A percentile compares a stretch with the other conserved stretches of the same genome.
These are phyloP conservation scores for Melanomma pulvis-pyrius DNA, from an alignment of 495 filamentous ascomycete species.

Conservation along the genomic window DNA sequence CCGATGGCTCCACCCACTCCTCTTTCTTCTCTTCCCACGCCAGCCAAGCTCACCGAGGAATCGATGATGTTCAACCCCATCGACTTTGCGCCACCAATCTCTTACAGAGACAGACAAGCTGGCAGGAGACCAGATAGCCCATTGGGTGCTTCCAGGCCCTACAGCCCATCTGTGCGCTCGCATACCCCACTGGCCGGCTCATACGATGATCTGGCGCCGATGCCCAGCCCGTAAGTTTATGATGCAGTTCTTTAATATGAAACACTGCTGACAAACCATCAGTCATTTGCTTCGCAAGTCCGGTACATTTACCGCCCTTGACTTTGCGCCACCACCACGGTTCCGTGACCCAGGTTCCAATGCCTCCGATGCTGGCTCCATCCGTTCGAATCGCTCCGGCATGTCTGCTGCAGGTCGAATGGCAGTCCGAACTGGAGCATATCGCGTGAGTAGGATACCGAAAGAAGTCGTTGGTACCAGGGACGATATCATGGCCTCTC, in stretches of 20 bases:
- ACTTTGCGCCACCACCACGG: conserved; percentile 91
- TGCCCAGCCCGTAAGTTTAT: conserved; percentile 87
- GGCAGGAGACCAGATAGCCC: conserved; percentile 79
- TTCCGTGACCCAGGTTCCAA: conserved; percentile 71
- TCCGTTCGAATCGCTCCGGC: conserved; percentile 71
- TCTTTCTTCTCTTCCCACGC: conserved; percentile 78
- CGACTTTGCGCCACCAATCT: conserved; percentile 84
- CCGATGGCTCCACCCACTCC: conserved; percentile 73
- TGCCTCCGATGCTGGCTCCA: conserved; percentile 81
- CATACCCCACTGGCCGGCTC: conserved; percentile 78
- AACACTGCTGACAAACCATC: conserved; percentile 39
- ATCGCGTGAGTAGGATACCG: conserved; percentile 85
- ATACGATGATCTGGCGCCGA: conserved; percentile 80
- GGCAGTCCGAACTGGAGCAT: conserved; percentile 85
- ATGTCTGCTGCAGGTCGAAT: conserved; percentile 70
- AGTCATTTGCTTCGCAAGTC: conserved; percentile 89
- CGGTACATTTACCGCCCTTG: conserved; percentile 82
- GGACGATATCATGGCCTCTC: conserved; percentile 65
- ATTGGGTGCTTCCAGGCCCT: conserved; percentile 72
- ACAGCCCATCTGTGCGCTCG: conserved; percentile 66
- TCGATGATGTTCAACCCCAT: conserved; percentile 69
- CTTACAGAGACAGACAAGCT: conserved; percentile 65
- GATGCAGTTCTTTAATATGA: conserved; percentile 14
- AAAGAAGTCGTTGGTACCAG: conserved; percentile 80
- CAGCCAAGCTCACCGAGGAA: conserved; percentile 84